Evolutionary conservation across 208 protist genomes (phyloP).

Genomic region (Acanthamoeba polyphaga): DNA sequence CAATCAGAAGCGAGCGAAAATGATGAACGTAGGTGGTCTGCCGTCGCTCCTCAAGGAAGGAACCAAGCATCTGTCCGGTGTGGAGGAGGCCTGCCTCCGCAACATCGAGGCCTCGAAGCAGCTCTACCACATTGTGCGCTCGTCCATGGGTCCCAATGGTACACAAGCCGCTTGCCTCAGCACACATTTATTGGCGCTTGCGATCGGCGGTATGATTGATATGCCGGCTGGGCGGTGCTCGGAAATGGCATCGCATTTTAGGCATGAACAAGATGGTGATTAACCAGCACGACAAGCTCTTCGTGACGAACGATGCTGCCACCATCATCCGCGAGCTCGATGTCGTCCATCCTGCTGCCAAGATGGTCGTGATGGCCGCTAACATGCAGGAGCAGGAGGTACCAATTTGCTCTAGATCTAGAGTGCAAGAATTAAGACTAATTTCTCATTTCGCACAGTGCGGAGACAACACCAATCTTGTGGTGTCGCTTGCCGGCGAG

Average conservation of each 20-base stretch:
- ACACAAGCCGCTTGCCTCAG: background rate
- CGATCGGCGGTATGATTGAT: background rate
- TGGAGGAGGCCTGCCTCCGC: constrained; percentile 97
- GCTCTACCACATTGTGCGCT: constrained; percentile 97
- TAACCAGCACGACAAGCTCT: constrained; percentile 99
- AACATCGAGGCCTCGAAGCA: constrained; percentile 99
- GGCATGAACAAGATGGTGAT: constrained; percentile 99
- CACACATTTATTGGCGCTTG: constrained; percentile 27
- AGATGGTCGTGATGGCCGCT: constrained; percentile 99
- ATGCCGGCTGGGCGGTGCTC: constrained; percentile 33
- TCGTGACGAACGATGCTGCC: constrained; percentile 99
- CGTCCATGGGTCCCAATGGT: constrained; percentile 98
- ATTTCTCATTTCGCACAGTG: constrained; percentile 85
- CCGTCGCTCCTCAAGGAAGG: constrained; percentile 86
- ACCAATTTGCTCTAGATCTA: background rate
- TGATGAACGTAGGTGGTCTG: constrained; percentile 73
- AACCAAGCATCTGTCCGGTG: constrained; percentile 91
- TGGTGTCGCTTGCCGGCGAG: constrained; percentile 98
- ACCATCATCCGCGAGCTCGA: constrained; percentile 99
- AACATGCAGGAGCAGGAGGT: constrained; percentile 92
- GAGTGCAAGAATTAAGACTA: constrained; percentile 12
- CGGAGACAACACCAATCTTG: constrained; percentile 99
- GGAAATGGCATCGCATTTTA: constrained; percentile 70
- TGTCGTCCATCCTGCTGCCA: constrained; percentile 96
- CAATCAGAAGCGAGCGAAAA: constrained; percentile 16